Conservation (phyloP, 148 eudicot species). For the Dianthus caryophyllus region DNA sequence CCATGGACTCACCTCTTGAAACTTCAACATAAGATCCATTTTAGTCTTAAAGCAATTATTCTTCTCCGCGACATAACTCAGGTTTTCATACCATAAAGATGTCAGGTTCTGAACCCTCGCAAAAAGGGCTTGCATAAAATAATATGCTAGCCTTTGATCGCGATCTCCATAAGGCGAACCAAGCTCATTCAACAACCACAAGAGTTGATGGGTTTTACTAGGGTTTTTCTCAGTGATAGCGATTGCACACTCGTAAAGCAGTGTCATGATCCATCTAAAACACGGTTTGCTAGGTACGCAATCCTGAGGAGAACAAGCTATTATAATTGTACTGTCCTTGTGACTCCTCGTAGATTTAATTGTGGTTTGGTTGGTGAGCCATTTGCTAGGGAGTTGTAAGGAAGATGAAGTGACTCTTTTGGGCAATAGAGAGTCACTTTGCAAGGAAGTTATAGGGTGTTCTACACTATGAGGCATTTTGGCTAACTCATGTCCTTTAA, state of each 20-base stretch:
- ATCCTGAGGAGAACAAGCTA: not conserved
- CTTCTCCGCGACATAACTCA: constrained; percentile 14
- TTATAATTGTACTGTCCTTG: not conserved
- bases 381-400: constrained; percentile 24
- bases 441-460: constrained; percentile 4
- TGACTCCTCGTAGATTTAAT: constrained; percentile 11
- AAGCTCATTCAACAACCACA: constrained; percentile 32
- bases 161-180: constrained; percentile 28
- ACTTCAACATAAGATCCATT: constrained; percentile 27
- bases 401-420: constrained; percentile 21
- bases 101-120: constrained; percentile 18
- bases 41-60: constrained; percentile 22
- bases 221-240: constrained; percentile 17
- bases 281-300: not conserved
- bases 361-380: constrained; percentile 23
- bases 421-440: constrained; percentile 14
- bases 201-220: constrained; percentile 17
- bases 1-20: constrained; percentile 39
- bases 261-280: constrained; percentile 16
- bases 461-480: constrained; percentile 24
- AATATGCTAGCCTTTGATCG: constrained; percentile 31
- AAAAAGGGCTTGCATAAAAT: constrained; percentile 25
- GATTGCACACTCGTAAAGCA: constrained; percentile 26
- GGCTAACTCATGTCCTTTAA: constrained; percentile 10
- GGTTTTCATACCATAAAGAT: constrained; percentile 9